Conservation (phyloP, 768 basidiomycete genomes). For the Wakefieldia striispora region DNA sequence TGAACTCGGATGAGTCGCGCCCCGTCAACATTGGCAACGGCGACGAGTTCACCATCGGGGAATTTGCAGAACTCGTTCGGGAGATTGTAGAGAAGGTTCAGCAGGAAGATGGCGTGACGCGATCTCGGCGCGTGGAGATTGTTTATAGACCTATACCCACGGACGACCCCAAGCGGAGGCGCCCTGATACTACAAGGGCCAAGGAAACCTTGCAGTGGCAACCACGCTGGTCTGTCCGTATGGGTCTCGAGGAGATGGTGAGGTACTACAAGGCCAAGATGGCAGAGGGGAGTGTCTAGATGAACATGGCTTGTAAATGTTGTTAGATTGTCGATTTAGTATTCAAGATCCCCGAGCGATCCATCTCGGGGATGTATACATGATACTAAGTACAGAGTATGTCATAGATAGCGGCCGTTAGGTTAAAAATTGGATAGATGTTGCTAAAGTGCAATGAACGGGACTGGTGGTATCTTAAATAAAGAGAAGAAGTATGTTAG, state of each 20-base stretch:
- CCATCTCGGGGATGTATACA: conserved; percentile 8
- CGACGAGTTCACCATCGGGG: conserved; percentile 94
- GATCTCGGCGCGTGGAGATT: conserved; percentile 55
- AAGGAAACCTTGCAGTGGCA: conserved; percentile 85
- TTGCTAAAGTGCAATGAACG: background rate
- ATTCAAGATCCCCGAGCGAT: background rate
- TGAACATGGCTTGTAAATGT: background rate
- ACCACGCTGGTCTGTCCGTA: conserved; percentile 88
- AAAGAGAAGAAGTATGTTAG: conserved; percentile 7
- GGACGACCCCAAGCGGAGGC: conserved; percentile 92
- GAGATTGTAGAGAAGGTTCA: conserved; percentile 94
- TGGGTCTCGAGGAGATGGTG: conserved; percentile 95
- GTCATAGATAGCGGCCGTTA: background rate
- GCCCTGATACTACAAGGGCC: conserved; percentile 91
- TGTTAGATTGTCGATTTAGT: background rate
- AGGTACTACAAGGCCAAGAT: conserved; percentile 90
- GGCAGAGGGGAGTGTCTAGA: conserved; percentile 75
- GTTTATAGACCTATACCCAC: conserved; percentile 80
- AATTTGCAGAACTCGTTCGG: conserved; percentile 90
- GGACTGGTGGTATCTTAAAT: conserved; percentile 13
- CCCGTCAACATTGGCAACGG: conserved; percentile 96
- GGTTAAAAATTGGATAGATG: conserved; percentile 8
- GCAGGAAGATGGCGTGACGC: conserved; percentile 67
- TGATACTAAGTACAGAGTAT: conserved; percentile 17
- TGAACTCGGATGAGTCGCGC: conserved; percentile 92